Percentiles rank a stretch among this genome's conserved stretches.
Evolutionary conservation across 2,329 filamentous ascomycete species (phyloP).

Genomic region (Cercospora sp.): DNA sequence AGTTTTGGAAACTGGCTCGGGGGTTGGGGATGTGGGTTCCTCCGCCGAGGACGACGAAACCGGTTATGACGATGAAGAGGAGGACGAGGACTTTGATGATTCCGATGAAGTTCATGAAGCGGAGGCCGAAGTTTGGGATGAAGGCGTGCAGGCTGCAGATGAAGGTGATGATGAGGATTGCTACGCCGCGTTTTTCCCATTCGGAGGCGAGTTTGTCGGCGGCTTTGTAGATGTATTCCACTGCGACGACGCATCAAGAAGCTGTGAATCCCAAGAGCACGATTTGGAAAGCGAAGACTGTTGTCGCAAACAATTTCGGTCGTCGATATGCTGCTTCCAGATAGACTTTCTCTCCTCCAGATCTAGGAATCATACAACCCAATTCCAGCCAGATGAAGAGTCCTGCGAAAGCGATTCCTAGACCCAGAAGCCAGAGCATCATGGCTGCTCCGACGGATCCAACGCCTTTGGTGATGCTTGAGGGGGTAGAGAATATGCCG

Average conservation of each 20-base stretch:
- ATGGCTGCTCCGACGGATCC: constrained; percentile 63
- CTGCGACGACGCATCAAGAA: constrained; percentile 60
- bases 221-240: constrained; percentile 54
- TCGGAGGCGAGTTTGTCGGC: constrained; percentile 51
- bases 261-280: constrained; percentile 66
- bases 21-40: constrained; percentile 52
- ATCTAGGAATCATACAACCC: constrained; percentile 64
- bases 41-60: constrained; percentile 62
- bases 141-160: constrained; percentile 57
- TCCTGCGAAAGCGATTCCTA: constrained; percentile 56
- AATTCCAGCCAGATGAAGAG: constrained; percentile 64
- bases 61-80: constrained; percentile 54
- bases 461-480: constrained; percentile 37
- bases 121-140: constrained; percentile 43
- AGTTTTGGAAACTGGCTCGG: constrained; percentile 54
- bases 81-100: constrained; percentile 61
- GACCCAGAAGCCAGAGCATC: constrained; percentile 65
- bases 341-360: constrained; percentile 65
- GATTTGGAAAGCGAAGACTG: constrained; percentile 63
- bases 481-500: constrained; percentile 20
- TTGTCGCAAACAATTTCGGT: constrained; percentile 63
- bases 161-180: constrained; percentile 49
- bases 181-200: constrained; percentile 68
- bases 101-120: constrained; percentile 53
- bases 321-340: constrained; percentile 67